phyloP scores from a whole-genome alignment of 768 basidiomycete species.

The Hypsizygus marmoreus region DNA sequence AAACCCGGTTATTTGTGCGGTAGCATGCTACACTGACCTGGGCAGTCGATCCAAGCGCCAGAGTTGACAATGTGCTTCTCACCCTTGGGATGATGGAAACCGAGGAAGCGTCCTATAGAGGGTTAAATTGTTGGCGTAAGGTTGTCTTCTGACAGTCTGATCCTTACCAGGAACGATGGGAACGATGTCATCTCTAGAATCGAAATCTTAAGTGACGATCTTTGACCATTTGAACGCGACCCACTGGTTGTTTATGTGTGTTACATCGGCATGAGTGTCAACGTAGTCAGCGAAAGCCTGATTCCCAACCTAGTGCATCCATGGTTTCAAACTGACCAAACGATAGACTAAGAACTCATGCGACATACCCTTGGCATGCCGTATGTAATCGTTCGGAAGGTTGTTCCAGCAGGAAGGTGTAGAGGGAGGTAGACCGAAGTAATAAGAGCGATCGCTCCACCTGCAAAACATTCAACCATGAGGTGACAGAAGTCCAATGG shows the following conservation, averaged over 20 bases:
- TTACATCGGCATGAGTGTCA: constrained; percentile 41
- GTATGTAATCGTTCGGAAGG: constrained; percentile 17
- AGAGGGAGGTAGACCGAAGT: constrained; percentile 42
- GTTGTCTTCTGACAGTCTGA: not conserved
- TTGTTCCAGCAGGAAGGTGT: constrained; percentile 30
- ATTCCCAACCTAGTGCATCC: constrained; percentile 45
- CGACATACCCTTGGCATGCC: constrained; percentile 21
- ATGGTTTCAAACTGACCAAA: not conserved
- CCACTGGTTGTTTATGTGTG: constrained; percentile 50
- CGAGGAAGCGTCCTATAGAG: constrained; percentile 29
- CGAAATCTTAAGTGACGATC: not conserved
- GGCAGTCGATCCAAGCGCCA: constrained; percentile 20
- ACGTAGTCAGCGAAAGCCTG: constrained; percentile 56
- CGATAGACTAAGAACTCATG: not conserved
- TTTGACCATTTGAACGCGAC: not conserved
- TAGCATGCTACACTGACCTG: too few relatives aligned
- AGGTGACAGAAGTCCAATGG: not conserved
- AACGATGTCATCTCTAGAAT: constrained; percentile 28
- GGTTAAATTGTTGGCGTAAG: not conserved
- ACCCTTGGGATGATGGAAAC: constrained; percentile 37
- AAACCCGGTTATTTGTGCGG: too few relatives aligned
- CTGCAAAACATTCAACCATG: constrained; percentile 15
- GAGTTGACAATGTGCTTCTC: constrained; percentile 26
- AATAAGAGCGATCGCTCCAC: constrained; percentile 41
- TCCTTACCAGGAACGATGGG: constrained; percentile 28